Evolutionary conservation across 2,329 filamentous ascomycete genomes (phyloP), one percentile per base, ranked within the genome.

Genomic region (Ophiognomonia clavigignenti-juglandacearum): DNA sequence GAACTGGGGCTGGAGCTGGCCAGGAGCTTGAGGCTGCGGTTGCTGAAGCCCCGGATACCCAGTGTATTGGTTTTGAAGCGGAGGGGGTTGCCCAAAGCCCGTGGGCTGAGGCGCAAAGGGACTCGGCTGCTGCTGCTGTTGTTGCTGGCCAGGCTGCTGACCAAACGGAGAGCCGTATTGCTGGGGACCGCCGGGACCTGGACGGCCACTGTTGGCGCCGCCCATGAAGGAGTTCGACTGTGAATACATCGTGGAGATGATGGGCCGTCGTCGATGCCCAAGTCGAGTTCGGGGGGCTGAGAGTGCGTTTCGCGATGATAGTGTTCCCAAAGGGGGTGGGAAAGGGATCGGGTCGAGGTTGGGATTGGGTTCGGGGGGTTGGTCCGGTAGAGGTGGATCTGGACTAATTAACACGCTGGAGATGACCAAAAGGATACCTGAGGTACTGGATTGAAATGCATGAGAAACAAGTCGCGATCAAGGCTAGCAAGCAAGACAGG

Each of bases 211-310:
- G 64, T 84, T 88, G 66, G 77, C 80, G 70, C 83, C 86, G 68
- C 89, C 89, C 61, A 95, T 71, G 68, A 85, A 96, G 55, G 87
- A 84, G 73, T 87, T 95, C 56, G 88, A 87, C 65, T 85, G 88
- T 56, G 89, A 93, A 72, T 88, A 97, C 92, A 96, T 96, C 69
- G 61, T 53, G 55, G 50, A 41, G n/a, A 39, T 34, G 23, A 19
- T 20, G 22, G 26, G 27, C 24, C 24, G 39, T 32, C 42, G 39
- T 31, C 46, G 29, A 32, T 39, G 39, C 34, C 24, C 31, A 26
- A 24, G 26, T 24, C 40, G 45, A 38, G 7, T 22, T 24, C 26
- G 16, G 11, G 31, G 14, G 23, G 20, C 6, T 16, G 16, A 18
- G 20, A n/a, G n/a, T n/a, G n/a, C n/a, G 32, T 16, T 38, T 18